Evolutionary conservation across 495 filamentous ascomycete species (phyloP).

Genomic region (Lentithecium fluviatile): DNA sequence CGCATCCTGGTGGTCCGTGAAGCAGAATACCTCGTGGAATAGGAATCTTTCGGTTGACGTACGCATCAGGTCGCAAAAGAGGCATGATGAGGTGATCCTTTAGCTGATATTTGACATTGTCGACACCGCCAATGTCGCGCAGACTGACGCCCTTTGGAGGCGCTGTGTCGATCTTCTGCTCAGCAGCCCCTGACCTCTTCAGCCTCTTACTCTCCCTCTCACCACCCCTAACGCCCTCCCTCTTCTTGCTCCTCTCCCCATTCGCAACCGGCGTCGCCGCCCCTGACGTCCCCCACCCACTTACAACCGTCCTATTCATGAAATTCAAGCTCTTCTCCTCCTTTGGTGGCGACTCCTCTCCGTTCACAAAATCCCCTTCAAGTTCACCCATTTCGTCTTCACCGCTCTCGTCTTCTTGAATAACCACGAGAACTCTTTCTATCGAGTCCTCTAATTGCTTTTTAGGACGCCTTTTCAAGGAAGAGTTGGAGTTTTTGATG

Average conservation of each 20-base stretch:
- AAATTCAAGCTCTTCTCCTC: constrained; percentile 57
- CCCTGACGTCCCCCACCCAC: constrained; percentile 58
- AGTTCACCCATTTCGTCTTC: constrained; percentile 56
- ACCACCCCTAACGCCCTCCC: constrained; percentile 54
- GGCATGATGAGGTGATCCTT: constrained; percentile 81
- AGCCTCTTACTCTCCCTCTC: constrained; percentile 53
- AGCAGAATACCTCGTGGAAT: constrained; percentile 85
- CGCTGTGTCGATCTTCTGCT: constrained; percentile 55
- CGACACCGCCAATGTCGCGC: constrained; percentile 80
- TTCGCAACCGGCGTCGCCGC: constrained; percentile 31
- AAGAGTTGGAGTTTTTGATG: constrained; percentile 82
- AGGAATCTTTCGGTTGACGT: constrained; percentile 58
- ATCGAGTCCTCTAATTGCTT: constrained; percentile 79
- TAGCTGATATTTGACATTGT: constrained; percentile 72
- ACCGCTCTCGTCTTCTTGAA: constrained; percentile 61
- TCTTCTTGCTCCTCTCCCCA: constrained; percentile 32
- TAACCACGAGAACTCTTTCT: constrained; percentile 74
- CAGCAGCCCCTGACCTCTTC: constrained; percentile 49
- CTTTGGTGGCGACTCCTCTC: constrained; percentile 28
- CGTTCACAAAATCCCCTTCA: constrained; percentile 62
- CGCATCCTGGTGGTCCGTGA: constrained; percentile 91
- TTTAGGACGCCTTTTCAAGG: constrained; percentile 75
- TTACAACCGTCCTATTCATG: constrained; percentile 73
- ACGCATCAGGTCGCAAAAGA: constrained; percentile 64
- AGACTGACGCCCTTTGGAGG: constrained; percentile 76